These are phyloP conservation scores for Solanum bulbocastanum DNA, from an alignment of 257 asterid genomes.

Conservation along the genomic window DNA sequence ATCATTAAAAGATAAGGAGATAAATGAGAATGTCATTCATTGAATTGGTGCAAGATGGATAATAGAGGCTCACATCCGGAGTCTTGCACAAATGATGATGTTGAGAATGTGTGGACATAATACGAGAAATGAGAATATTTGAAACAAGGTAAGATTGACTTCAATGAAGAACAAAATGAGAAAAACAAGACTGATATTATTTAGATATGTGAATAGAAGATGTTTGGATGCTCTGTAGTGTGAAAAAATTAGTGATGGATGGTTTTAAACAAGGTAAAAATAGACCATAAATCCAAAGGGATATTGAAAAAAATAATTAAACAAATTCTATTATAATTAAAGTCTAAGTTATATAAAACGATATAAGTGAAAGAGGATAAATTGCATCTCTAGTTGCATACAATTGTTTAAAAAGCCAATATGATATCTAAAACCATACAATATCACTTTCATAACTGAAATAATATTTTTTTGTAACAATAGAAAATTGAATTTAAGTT, in stretches of 20 bases:
- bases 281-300: not conserved
- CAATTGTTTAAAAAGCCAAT: not conserved
- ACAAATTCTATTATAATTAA: not conserved
- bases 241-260: not conserved
- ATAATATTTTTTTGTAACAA: not conserved
- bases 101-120: no score
- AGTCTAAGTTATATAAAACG: not conserved
- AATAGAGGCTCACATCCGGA: no score
- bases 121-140: no score
- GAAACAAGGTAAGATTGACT: not conserved
- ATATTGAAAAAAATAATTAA: not conserved
- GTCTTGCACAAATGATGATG: no score
- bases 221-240: not conserved
- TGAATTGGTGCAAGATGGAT: not conserved
- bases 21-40: not conserved
- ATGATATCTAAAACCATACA: not conserved
- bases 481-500: not conserved
- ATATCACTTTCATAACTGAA: not conserved
- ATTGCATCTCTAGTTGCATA: not conserved
- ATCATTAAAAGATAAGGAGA: not conserved
- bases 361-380: not conserved
- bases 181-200: no score
- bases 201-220: not conserved
- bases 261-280: not conserved
- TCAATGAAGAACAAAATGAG: no score